phyloP scores from a whole-genome alignment of 371 early-diverging fungal genomes.

The Circinella minor region DNA sequence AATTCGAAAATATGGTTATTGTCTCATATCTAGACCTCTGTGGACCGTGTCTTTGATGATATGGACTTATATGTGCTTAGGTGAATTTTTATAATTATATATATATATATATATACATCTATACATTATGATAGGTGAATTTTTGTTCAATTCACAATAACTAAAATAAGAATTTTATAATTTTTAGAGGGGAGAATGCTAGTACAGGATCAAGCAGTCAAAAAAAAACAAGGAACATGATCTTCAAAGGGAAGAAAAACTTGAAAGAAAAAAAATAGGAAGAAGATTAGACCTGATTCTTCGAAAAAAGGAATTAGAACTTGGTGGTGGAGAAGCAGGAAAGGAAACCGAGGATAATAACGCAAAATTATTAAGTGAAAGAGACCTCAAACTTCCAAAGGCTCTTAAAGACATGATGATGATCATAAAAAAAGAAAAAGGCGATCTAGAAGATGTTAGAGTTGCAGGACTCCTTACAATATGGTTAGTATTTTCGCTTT shows the following conservation, averaged over 20 bases:
- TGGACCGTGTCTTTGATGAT: neutral
- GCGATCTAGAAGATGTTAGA: neutral
- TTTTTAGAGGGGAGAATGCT: neutral
- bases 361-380: neutral
- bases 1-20: neutral
- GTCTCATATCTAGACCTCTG: neutral
- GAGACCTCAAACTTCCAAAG: conserved; percentile 8
- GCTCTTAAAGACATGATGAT: conserved; percentile 11
- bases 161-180: neutral
- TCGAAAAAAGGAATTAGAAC: neutral
- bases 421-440: neutral
- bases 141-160: no score
- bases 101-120: no score
- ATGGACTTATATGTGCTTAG: neutral
- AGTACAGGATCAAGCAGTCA: neutral
- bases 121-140: no score
- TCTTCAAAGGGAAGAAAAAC: neutral
- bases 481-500: conserved; percentile 1
- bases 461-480: conserved; percentile 1
- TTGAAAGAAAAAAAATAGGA: conserved; percentile 1
- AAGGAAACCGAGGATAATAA: conserved; percentile 1
- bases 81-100: neutral
- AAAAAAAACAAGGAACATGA: neutral
- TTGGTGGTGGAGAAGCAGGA: conserved; percentile 5
- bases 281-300: neutral